These are phyloP conservation scores for Aspergillus aculeatinus DNA, from an alignment of 2,329 filamentous ascomycete species.

Conservation along the genomic window DNA sequence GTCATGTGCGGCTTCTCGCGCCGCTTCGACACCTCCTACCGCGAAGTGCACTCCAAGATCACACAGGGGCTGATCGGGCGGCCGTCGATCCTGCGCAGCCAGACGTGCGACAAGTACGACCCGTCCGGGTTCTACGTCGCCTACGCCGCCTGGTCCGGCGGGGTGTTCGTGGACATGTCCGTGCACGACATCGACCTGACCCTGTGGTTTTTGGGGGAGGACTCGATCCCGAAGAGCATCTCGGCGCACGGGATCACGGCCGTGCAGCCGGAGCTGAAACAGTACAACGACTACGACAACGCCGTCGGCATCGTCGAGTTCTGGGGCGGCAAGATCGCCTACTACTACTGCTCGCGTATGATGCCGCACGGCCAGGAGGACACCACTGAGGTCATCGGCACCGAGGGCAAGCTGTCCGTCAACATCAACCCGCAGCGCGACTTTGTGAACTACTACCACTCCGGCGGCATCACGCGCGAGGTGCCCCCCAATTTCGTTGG, in stretches of 20 bases:
- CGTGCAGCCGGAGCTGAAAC: conserved; percentile 56
- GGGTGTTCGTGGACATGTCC: conserved; percentile 68
- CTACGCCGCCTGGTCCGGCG: conserved; percentile 63
- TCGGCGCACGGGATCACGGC: conserved; percentile 58
- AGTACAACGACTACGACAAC: conserved; percentile 61
- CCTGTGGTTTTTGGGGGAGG: conserved; percentile 61
- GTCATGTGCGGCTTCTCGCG: conserved; percentile 67
- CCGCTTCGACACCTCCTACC: conserved; percentile 65
- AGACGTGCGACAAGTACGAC: conserved; percentile 66
- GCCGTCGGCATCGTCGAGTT: conserved; percentile 66
- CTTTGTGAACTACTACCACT: conserved; percentile 57
- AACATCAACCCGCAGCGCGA: conserved; percentile 59
- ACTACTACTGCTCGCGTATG: conserved; percentile 63
- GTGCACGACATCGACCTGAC: conserved; percentile 68
- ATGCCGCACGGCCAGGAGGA: conserved; percentile 67
- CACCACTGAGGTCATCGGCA: conserved; percentile 66
- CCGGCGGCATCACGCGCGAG: conserved; percentile 56
- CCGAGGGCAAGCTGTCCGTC: conserved; percentile 61
- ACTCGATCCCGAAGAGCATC: conserved; percentile 55
- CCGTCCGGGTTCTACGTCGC: conserved; percentile 65
- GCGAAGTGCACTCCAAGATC: conserved; percentile 56
- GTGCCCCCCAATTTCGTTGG: conserved; percentile 64
- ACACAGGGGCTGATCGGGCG: conserved; percentile 57
- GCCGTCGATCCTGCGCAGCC: conserved; percentile 59
- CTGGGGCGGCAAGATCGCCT: conserved; percentile 61